A percentile compares a stretch with the other conserved stretches of the same genome.
phyloP scores from a whole-genome alignment of 169 alveolate genomes.

The Cryptosporidium viatorum region DNA sequence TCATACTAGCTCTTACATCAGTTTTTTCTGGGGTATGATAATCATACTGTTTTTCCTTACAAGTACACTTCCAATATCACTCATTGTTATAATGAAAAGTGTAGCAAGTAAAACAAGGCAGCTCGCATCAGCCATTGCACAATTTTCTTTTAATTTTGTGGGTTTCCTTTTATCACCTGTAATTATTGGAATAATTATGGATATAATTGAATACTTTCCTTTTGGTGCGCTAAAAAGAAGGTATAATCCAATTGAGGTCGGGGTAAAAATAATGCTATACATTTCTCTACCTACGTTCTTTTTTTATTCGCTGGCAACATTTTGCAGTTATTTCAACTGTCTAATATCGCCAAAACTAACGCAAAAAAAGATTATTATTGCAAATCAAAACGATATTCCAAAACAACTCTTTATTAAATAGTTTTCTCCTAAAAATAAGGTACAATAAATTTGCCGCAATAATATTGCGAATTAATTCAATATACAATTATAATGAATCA shows the following conservation, averaged over 20 bases:
- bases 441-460: conserved; percentile 9
- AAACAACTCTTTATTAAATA: conserved; percentile 47
- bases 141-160: conserved; percentile 46
- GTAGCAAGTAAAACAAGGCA: conserved; percentile 38
- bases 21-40: conserved; percentile 55
- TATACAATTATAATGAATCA: conserved; percentile 8
- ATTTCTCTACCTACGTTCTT: conserved; percentile 48
- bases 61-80: conserved; percentile 67
- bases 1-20: conserved; percentile 19
- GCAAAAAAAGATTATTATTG: conserved; percentile 62
- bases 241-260: conserved; percentile 54
- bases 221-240: conserved; percentile 66
- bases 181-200: conserved; percentile 64
- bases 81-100: conserved; percentile 56
- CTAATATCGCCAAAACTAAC: conserved; percentile 3
- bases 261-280: conserved; percentile 37
- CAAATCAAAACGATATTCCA: conserved; percentile 52
- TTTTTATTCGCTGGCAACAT: conserved; percentile 45
- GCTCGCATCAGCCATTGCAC: conserved; percentile 71
- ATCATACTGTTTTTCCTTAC: conserved; percentile 38
- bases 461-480: conserved; percentile 39
- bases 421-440: no score
- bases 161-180: conserved; percentile 66
- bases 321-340: conserved; percentile 49
- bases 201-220: conserved; percentile 61